Evolutionary conservation across 2,329 filamentous ascomycete genomes (phyloP), one percentile per base, ranked within the genome.

Genomic region (Seiridium unicorne): DNA sequence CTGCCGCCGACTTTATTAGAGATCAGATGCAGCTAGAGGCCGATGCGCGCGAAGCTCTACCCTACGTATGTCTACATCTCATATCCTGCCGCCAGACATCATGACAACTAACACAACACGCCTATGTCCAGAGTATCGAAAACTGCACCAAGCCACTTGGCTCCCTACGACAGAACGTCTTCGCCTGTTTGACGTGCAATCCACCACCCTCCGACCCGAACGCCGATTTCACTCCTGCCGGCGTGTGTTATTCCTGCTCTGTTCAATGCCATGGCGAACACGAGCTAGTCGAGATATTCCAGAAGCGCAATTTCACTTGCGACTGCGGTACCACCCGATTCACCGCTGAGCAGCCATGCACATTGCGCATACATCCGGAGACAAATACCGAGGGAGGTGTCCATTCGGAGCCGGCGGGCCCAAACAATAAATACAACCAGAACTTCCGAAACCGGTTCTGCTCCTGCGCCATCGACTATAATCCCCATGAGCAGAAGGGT

Each of bases 231-330:
- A 84, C 80, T 6, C 81, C 89, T 5, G 95, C 94, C 3, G 95
- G 91, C 34, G 86, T 99, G 60, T 99, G 95, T 81, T 99, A 99
- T 70, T 91, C 93, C 31, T 99, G 95, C 78, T 97, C 94, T 5
- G 92, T 99, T 61, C 91, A 94, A 68, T 99, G 95, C 73, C 95
- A 99, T 70, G 94, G 95, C 66, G 93, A 98, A 70, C 95, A 99
- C 73, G 90, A 85, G 1, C 86, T 99, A 34, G 95, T 98, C 55
- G 95, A 99, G 77, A 89, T 99, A 26, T 99, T 99, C 78, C 89
- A 86, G 72, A 98, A 97, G 79, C 89, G 96, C 70, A 89, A 97
- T 76, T 98, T 99, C 70, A 91, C 91, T 46, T 99, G 95, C 77
- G 95, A 99, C 74, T 99, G 95, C 70, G 95, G 95, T 34, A 97